These are phyloP conservation scores for Ceratocystis ficicola DNA, from an alignment of 2,329 filamentous ascomycete species.

Conservation along the genomic window DNA sequence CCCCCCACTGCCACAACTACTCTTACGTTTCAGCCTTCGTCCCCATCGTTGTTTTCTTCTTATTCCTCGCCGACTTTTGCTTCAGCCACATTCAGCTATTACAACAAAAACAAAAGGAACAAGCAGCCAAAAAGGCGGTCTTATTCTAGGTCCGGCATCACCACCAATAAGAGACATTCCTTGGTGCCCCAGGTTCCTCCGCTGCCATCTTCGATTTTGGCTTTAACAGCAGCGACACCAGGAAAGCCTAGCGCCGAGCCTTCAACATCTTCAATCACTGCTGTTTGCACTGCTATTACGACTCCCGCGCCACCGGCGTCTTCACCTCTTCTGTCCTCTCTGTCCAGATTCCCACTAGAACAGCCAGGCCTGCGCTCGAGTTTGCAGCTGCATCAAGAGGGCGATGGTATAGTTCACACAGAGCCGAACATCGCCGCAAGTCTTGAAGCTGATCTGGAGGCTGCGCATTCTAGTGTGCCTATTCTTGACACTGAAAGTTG, in stretches of 20 bases:
- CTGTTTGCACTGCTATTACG: background rate
- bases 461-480: slow-evolving; percentile 9
- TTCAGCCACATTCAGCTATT: slow-evolving; percentile 8
- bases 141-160: background rate
- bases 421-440: background rate
- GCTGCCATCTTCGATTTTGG: background rate
- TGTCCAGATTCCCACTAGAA: background rate
- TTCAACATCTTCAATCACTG: background rate
- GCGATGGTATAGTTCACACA: background rate
- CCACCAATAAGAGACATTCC: background rate
- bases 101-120: slow-evolving; percentile 4
- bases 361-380: background rate
- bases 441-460: slow-evolving; percentile 9
- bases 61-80: slow-evolving; percentile 11
- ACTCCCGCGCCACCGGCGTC: background rate
- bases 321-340: background rate
- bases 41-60: slow-evolving; percentile 12
- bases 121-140: background rate
- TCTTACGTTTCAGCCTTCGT: slow-evolving; percentile 8
- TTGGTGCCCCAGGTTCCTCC: slow-evolving; percentile 8
- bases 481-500: background rate
- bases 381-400: background rate
- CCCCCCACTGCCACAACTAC: slow-evolving; percentile 13
- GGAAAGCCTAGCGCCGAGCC: background rate
- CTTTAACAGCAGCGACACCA: background rate